A percentile compares a stretch with the other conserved stretches of the same genome.
phyloP scores from a whole-genome alignment of 2,329 filamentous ascomycete species.

The Fusarium chlamydosporum region DNA sequence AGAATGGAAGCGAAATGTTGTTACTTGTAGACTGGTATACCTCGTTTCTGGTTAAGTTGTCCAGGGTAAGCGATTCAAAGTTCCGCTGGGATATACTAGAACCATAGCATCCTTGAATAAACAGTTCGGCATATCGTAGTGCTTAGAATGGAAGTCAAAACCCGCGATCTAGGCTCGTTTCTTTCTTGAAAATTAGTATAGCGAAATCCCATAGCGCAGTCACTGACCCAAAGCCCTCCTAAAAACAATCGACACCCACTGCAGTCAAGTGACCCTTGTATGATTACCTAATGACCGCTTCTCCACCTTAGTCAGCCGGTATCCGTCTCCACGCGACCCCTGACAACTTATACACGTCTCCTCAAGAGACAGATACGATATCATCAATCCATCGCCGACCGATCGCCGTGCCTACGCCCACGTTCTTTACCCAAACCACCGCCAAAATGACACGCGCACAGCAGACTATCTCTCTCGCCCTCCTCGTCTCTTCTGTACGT shows the following conservation, averaged over 20 bases:
- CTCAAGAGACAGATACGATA: constrained; percentile 42
- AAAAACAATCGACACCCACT: neutral
- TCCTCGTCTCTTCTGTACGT: constrained; percentile 88
- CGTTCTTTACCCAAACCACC: constrained; percentile 25
- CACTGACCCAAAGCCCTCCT: no score
- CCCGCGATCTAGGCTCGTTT: neutral
- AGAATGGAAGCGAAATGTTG: no score
- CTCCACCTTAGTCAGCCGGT: constrained; percentile 39
- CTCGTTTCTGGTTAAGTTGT: no score
- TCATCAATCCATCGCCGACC: constrained; percentile 17
- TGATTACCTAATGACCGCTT: constrained; percentile 19
- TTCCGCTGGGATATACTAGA: no score
- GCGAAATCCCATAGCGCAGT: neutral
- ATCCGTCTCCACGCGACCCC: constrained; percentile 40
- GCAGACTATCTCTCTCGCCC: constrained; percentile 89
- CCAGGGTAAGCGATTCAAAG: no score
- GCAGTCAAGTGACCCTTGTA: neutral
- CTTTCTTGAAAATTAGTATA: neutral
- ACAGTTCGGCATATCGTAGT: no score
- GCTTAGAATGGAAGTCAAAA: no score
- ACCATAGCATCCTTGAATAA: no score
- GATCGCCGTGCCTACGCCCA: neutral
- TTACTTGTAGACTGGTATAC: no score
- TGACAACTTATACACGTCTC: constrained; percentile 51
- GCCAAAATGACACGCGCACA: constrained; percentile 90